Base-by-base conservation (phyloP, 148 eudicot genomes). In the Polygonum maritimum region DNA sequence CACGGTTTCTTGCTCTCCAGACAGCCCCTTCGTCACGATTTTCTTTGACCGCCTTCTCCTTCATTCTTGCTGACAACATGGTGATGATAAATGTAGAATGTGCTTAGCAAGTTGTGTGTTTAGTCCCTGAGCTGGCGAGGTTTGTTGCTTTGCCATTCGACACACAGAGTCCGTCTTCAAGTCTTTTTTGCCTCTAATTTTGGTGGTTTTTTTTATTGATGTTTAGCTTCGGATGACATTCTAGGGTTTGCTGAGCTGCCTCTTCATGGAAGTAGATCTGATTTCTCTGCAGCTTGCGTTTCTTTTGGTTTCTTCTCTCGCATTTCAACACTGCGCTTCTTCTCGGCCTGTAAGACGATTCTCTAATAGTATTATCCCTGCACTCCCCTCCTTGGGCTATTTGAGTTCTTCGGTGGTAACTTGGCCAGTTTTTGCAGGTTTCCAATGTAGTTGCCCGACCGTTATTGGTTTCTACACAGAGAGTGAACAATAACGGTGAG, bases 241-340 rank as follows among this genome's bases (percentile, higher is more conserved):
- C 44, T 67, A 67, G 71, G 71, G 71, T 67, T 67, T 67, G 44
- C 21, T 67, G 15, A 67, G 45, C 45, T 67, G 71, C 71, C 41
- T 67, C 45, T 14, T 9, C 44, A 67, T 67, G 71, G 44, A 67
- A 67, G 71, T 38, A 38, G 71, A 67, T 36, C 71, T 67, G 44
- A 38, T 67, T 67, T 67, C 19, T 67, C 44, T 67, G 45, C 71
- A 67, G 36, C 71, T 36, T 35, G 41, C 16, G 19, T 38, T 67
- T 38, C 71, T 67, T 15, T 45, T 67, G 71, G 44, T 67, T 67
- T 67, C 71, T 45, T 15, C 44, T 67, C 21, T 36, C 18, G 71
- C 71, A 9, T 67, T 67, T 16, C 45, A 67, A 62, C 4, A 11
- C 69, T 62, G 69, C 36, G 44, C 71, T 67, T 67, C 71, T 38